Evolutionary conservation across 352 stramenopile species (phyloP).

Genomic region (Pythium vanterpoolii): DNA sequence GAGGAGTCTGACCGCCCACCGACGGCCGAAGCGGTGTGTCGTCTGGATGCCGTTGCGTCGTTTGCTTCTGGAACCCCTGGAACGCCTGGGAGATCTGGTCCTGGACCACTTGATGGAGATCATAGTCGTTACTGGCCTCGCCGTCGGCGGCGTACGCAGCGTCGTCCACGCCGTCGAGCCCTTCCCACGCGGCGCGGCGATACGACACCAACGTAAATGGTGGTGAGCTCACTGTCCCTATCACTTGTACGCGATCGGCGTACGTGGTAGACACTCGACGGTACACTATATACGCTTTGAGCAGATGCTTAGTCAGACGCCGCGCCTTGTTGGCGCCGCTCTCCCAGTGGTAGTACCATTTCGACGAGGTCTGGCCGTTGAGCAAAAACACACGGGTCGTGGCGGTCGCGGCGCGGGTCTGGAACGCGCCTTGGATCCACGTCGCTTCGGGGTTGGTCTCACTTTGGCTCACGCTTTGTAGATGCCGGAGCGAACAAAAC

Average conservation of each 20-base stretch:
- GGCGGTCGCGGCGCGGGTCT: neutral
- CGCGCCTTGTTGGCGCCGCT: slow-evolving; percentile 25
- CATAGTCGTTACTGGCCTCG: slow-evolving; percentile 16
- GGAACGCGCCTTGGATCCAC: slow-evolving; percentile 17
- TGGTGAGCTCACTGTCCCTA: slow-evolving; percentile 35
- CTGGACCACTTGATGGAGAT: slow-evolving; percentile 30
- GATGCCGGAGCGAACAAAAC: slow-evolving; percentile 11
- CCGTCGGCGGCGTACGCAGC: slow-evolving; percentile 24
- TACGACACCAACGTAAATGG: slow-evolving; percentile 45
- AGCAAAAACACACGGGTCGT: slow-evolving; percentile 21
- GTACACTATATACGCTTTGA: slow-evolving; percentile 23
- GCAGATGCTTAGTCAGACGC: slow-evolving; percentile 21
- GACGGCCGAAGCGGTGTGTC: too few relatives aligned
- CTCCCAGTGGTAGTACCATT: slow-evolving; percentile 30
- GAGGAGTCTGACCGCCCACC: neutral
- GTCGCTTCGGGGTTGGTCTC: slow-evolving; percentile 22
- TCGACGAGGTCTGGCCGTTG: slow-evolving; percentile 22
- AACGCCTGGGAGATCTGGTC: slow-evolving; percentile 38
- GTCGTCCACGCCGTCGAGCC: slow-evolving; percentile 1
- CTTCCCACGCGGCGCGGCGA: slow-evolving; percentile 23
- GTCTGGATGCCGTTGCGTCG: too few relatives aligned
- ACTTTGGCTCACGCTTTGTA: slow-evolving; percentile 20
- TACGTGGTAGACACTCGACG: neutral
- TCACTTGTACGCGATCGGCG: slow-evolving; percentile 23
- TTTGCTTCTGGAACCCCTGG: slow-evolving; percentile 31